Evolutionary conservation across 371 early-diverging fungal genomes (phyloP).

Genomic region (Haplosporangium sp.): DNA sequence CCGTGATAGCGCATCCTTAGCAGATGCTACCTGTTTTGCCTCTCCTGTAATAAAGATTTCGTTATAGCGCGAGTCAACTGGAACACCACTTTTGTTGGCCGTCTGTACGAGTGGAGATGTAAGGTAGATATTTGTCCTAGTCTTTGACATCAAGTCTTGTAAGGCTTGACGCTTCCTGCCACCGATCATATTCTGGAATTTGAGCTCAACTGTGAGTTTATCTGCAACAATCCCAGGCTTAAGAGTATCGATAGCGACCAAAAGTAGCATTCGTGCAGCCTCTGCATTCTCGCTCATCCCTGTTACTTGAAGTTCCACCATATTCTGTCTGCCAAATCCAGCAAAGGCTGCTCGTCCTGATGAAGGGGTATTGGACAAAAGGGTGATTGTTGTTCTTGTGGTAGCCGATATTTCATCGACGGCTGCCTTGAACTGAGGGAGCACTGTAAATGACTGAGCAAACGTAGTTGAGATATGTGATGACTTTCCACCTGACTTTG

Average conservation of each 20-base stretch:
- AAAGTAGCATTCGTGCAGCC: slow-evolving; percentile 34
- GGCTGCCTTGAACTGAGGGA: slow-evolving; percentile 32
- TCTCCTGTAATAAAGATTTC: slow-evolving; percentile 57
- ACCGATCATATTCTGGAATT: slow-evolving; percentile 73
- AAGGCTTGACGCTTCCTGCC: slow-evolving; percentile 79
- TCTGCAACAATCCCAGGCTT: slow-evolving; percentile 59
- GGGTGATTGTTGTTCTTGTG: slow-evolving; percentile 35
- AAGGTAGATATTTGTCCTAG: slow-evolving; percentile 81
- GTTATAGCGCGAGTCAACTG: slow-evolving; percentile 51
- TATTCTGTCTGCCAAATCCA: slow-evolving; percentile 29
- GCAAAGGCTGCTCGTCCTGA: slow-evolving; percentile 2
- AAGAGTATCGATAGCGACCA: slow-evolving; percentile 47
- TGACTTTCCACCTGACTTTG: background rate
- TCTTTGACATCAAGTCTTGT: slow-evolving; percentile 78
- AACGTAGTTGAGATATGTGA: slow-evolving; percentile 1
- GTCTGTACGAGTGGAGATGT: slow-evolving; percentile 71
- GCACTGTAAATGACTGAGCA: slow-evolving; percentile 20
- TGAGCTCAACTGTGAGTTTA: slow-evolving; percentile 42
- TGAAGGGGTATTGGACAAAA: slow-evolving; percentile 17
- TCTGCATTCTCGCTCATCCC: slow-evolving; percentile 52
- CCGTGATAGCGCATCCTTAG: slow-evolving; percentile 33
- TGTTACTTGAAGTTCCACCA: slow-evolving; percentile 38
- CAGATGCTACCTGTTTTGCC: slow-evolving; percentile 36
- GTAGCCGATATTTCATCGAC: slow-evolving; percentile 36
- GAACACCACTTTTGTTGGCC: slow-evolving; percentile 39